phyloP scores from a whole-genome alignment of 2,329 filamentous ascomycete species.

The Hypoxylon sp. region DNA sequence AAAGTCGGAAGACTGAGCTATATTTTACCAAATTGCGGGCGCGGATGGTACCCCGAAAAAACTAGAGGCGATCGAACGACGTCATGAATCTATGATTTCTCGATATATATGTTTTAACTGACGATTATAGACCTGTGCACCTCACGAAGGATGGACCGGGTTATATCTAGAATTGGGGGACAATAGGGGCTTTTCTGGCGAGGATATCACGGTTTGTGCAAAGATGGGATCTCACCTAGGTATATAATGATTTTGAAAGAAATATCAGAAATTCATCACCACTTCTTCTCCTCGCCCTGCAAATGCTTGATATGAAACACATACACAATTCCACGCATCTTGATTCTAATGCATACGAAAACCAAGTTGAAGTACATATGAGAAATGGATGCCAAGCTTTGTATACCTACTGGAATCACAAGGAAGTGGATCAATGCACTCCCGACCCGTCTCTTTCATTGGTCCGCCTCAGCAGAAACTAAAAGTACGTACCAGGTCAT shows the following conservation, averaged over 20 bases:
- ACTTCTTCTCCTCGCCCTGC: too few species aligned
- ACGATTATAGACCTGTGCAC: constrained; percentile 21
- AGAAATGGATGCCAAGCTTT: too few species aligned
- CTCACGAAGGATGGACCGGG: constrained; percentile 5
- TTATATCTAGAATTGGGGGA: constrained; percentile 17
- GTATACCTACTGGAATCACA: too few species aligned
- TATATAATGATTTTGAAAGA: constrained; percentile 9
- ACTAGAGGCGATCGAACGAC: constrained; percentile 19
- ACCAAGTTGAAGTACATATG: too few species aligned
- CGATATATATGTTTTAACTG: too few species aligned
- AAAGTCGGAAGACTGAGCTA: neutral
- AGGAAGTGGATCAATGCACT: constrained; percentile 5
- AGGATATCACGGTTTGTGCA: constrained; percentile 1
- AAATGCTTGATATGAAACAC: too few species aligned
- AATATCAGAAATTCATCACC: too few species aligned
- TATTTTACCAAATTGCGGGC: neutral
- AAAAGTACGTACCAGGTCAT: constrained; percentile 5
- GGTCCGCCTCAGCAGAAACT: neutral
- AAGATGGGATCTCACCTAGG: constrained; percentile 15
- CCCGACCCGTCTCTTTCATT: constrained; percentile 2
- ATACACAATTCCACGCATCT: too few species aligned
- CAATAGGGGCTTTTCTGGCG: constrained; percentile 5
- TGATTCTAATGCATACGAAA: too few species aligned
- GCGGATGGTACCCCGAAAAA: constrained; percentile 1
- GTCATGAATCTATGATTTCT: constrained; percentile 33